Percentiles rank a stretch among this genome's conserved stretches.
Conservation (phyloP, 2,329 filamentous ascomycete species). For the Hypocrella siamensis region DNA sequence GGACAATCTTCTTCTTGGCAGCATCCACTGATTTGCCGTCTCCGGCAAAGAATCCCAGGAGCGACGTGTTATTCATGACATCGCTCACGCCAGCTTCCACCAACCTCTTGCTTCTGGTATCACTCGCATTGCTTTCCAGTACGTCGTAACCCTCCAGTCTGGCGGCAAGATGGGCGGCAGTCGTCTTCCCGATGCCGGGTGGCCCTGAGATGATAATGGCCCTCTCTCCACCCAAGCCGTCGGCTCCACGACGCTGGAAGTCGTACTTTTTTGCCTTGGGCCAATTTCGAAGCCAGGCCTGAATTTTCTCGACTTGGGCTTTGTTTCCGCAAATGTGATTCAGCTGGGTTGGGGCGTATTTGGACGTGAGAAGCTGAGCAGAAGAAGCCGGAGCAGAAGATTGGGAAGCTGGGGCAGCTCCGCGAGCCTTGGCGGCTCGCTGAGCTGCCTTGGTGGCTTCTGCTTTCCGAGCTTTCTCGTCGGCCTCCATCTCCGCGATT, state of each 20-base stretch:
- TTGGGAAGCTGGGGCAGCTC: constrained; percentile 17
- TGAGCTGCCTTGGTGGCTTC: constrained; percentile 37
- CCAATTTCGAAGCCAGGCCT: constrained; percentile 76
- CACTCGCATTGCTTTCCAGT: constrained; percentile 89
- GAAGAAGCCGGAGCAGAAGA: constrained; percentile 29
- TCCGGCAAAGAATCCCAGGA: constrained; percentile 78
- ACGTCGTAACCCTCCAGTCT: constrained; percentile 88
- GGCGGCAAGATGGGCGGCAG: constrained; percentile 84
- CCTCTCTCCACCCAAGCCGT: constrained; percentile 69
- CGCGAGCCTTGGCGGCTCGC: constrained; percentile 16
- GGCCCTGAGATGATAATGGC: constrained; percentile 94
- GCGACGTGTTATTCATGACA: constrained; percentile 82
- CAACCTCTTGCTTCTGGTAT: constrained; percentile 88
- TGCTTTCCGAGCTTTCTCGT: constrained; percentile 49
- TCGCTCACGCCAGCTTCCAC: constrained; percentile 81
- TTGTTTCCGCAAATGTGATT: constrained; percentile 95
- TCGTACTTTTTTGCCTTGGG: constrained; percentile 60
- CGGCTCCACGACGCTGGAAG: constrained; percentile 70
- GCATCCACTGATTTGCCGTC: constrained; percentile 67
- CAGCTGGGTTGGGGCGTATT: constrained; percentile 77
- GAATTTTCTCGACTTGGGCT: constrained; percentile 72
- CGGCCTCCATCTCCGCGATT: constrained; percentile 70
- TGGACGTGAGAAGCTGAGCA: constrained; percentile 76
- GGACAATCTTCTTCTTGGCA: constrained; percentile 79
- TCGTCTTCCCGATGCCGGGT: constrained; percentile 94